phyloP scores from a whole-genome alignment of 2,329 filamentous ascomycete genomes.

The Acarospora socialis region DNA sequence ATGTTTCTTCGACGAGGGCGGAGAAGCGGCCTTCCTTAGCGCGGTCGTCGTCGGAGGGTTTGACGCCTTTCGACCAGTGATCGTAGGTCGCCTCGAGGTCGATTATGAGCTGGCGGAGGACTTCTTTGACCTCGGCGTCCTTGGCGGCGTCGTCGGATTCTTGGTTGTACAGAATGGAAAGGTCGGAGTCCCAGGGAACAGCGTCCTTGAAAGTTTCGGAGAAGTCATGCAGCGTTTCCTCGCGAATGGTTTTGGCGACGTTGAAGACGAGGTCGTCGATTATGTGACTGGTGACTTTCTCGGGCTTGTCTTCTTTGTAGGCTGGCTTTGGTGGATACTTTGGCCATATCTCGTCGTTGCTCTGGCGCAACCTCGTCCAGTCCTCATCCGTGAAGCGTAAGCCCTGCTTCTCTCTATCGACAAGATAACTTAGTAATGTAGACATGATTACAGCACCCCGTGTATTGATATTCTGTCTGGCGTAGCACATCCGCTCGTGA shows the following conservation, averaged over 20 bases:
- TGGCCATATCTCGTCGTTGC: conserved; percentile 20
- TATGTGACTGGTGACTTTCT: conserved; percentile 21
- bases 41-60: conserved; percentile 2
- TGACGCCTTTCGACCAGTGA: conserved; percentile 4
- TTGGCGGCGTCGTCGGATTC: conserved; percentile 15
- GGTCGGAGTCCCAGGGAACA: conserved; percentile 21
- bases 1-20: too few species aligned
- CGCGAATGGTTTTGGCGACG: conserved; percentile 22
- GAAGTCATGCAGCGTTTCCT: conserved; percentile 21
- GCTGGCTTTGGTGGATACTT: conserved; percentile 21
- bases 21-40: too few species aligned
- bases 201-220: conserved; percentile 18
- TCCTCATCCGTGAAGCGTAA: conserved; percentile 26
- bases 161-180: conserved; percentile 21
- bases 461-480: conserved; percentile 30
- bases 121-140: conserved; percentile 2
- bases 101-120: conserved; percentile 5
- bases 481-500: conserved; percentile 39
- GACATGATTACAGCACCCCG: conserved; percentile 24
- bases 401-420: conserved; percentile 32
- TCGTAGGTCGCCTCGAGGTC: conserved; percentile 1
- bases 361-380: conserved; percentile 25
- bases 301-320: conserved; percentile 21
- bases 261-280: conserved; percentile 32
- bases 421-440: conserved; percentile 30